These are phyloP conservation scores for Cladophialophora yegresii DNA, from an alignment of 2,329 filamentous ascomycete species.

Conservation along the genomic window DNA sequence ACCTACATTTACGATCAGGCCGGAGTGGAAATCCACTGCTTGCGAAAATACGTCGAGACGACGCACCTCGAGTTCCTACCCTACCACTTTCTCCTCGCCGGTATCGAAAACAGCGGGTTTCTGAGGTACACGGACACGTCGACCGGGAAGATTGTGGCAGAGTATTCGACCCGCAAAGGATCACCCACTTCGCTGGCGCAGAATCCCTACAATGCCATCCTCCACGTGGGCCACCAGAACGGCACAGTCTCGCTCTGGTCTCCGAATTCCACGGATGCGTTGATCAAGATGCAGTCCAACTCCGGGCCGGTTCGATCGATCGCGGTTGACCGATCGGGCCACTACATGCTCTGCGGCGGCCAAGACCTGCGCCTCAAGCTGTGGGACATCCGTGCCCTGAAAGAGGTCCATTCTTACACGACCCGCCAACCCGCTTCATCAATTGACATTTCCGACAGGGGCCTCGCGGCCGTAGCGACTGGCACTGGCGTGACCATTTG, in stretches of 20 bases:
- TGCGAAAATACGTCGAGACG: slow-evolving; percentile 87
- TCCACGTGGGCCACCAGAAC: slow-evolving; percentile 93
- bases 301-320: slow-evolving; percentile 82
- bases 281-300: slow-evolving; percentile 90
- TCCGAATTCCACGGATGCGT: slow-evolving; percentile 79
- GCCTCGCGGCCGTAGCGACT: slow-evolving; percentile 86
- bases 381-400: slow-evolving; percentile 94
- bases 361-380: slow-evolving; percentile 91
- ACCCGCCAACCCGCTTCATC: slow-evolving; percentile 79
- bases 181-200: slow-evolving; percentile 80
- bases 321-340: slow-evolving; percentile 82
- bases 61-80: slow-evolving; percentile 93
- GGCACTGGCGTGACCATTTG: slow-evolving; percentile 87
- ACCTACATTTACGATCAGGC: slow-evolving; percentile 94
- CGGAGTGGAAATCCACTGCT: slow-evolving; percentile 87
- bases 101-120: slow-evolving; percentile 72
- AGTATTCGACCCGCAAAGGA: slow-evolving; percentile 81
- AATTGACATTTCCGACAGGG: slow-evolving; percentile 83
- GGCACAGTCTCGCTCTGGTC: slow-evolving; percentile 95
- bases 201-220: slow-evolving; percentile 87
- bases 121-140: slow-evolving; percentile 95
- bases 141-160: slow-evolving; percentile 83
- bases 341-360: slow-evolving; percentile 93
- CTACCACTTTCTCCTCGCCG: slow-evolving; percentile 87
- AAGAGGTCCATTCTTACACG: slow-evolving; percentile 86